Base-by-base conservation (phyloP, 768 basidiomycete genomes). In the Boletales sp. region DNA sequence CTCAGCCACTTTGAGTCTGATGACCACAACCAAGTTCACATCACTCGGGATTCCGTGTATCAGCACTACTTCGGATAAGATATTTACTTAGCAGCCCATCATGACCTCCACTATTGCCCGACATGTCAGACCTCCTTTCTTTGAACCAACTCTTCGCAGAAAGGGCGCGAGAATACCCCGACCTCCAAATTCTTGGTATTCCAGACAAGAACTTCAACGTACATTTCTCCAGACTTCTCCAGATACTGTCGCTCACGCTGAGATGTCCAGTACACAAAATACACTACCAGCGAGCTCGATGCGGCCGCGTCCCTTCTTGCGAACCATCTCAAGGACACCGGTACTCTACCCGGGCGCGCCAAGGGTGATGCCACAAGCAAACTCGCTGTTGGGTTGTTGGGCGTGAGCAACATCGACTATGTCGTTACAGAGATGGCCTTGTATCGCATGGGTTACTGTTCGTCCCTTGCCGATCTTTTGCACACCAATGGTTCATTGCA, bases 371-470 rank as follows among this genome's bases (percentile, higher is more conserved):
- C 51, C 37, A 49, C 58, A 21, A 67, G 55, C 37, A 60, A 25
- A 30, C 57, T 65, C 40, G 60, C 64, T 1, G 54, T 67, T 32
- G 65, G 57, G 14, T 34, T 65, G 17, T 36, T 67, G 21, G 65
- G 64, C 0, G 31, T 63, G 19, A 67, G 54, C 51, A 67, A 60
- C 53, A 56, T 67, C 19, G 51, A 56, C 44, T 65, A 65, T 53
- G 57, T 65, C 21, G 45, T 65, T 8, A 51, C 55, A 19, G 62
- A 64, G 18, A 46, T 67, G 49, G 31, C 60, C 8, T 40, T 65
- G 42, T 67, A 60, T 50, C 65, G 65, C 15, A 65, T 67, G 65
- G 65, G 64, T 8, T 65, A 65, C 45, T 67, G 65, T 65, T 21
- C 41, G 63, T 62, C 15, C 21, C 2, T 46, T 21, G 21, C 18